phyloP scores from a whole-genome alignment of 805 yeast genomes.

The Komagataella phaffii region DNA sequence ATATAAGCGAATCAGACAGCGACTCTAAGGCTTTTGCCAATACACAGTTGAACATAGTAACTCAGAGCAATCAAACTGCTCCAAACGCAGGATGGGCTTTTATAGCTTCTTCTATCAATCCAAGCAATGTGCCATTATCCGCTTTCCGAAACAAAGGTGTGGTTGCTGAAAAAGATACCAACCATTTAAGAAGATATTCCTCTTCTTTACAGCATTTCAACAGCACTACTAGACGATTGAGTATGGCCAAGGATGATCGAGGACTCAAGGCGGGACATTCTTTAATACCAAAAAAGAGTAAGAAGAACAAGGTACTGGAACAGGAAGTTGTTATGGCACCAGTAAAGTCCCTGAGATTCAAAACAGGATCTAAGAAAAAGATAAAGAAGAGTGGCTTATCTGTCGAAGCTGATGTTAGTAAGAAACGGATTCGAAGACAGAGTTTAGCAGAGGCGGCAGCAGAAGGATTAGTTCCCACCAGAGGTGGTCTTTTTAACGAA shows the following conservation, averaged over 20 bases:
- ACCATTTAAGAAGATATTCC: conserved; percentile 1
- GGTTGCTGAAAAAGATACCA: conserved; percentile 6
- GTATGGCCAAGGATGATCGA: conserved; percentile 10
- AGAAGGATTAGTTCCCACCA: conserved; percentile 65
- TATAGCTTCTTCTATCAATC: conserved; percentile 5
- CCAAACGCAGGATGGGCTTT: conserved; percentile 3
- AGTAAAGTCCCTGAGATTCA: conserved; percentile 2
- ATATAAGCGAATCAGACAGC: conserved; percentile 70
- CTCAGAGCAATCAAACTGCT: conserved; percentile 46
- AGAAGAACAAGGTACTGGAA: conserved; percentile 17
- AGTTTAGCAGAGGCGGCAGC: conserved; percentile 64
- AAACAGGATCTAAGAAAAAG: not conserved
- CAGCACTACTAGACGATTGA: not conserved
- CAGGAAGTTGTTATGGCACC: conserved; percentile 12
- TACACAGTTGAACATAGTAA: not conserved
- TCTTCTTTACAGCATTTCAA: not conserved
- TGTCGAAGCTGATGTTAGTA: conserved; percentile 10
- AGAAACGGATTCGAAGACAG: conserved; percentile 38
- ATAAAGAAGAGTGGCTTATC: conserved; percentile 6
- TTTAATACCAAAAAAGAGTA: conserved; percentile 3
- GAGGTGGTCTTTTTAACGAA: conserved; percentile 66
- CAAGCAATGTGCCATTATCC: conserved; percentile 61
- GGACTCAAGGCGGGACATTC: not conserved
- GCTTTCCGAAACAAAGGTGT: conserved; percentile 81
- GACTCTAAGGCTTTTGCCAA: not conserved